Base-by-base conservation (phyloP, 129 eudicot species). In the Helianthus tuberosus region DNA sequence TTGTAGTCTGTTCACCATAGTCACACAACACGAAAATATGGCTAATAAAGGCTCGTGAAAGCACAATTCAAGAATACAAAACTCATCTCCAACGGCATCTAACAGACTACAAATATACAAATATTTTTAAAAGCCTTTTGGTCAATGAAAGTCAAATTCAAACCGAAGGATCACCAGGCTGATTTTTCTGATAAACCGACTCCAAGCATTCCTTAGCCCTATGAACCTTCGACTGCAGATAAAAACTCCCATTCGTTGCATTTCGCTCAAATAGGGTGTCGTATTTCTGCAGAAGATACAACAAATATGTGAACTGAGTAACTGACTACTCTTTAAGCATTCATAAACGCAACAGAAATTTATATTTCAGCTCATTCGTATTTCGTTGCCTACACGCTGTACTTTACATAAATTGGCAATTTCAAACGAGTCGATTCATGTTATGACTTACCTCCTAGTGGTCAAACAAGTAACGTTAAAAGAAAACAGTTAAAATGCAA, bases 151-250 rank as follows among this genome's bases (percentile, higher is more conserved):
- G 65, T 75, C 43, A 36, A 75, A 50, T 71, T 74, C 66, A 80
- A 62, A 49, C 84, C 38, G 13, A 58, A 12, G 84, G 68, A 75
- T 41, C 80, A 41, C 74, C 80, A 1, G 72, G 72, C 44, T 71
- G 25, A 67, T 72, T 85, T 77, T 93, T 82, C 49, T 43, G 66
- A 75, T 87, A 79, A 47, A 82, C 72, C 1, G 84, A 27, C 71
- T 93, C 98, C 75, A 93, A 78, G 64, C 96, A 79, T 68, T 89
- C 98, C 77, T 93, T 93, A 2, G 96, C 96, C 70, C 92, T 66
- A 44, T 84, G 92, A 71, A 93, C 98, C 77, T 93, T 93, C 5
- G 96, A 89, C 39, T 93, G 98, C 64, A 93, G 83, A 66, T 93
- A 89, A 48, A 93, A 93, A 71, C 95, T 93, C 68, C 96, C 98